Evolutionary conservation across 768 basidiomycete species (phyloP), one percentile per base, ranked within the genome.

Genomic region (Suillus plorans): DNA sequence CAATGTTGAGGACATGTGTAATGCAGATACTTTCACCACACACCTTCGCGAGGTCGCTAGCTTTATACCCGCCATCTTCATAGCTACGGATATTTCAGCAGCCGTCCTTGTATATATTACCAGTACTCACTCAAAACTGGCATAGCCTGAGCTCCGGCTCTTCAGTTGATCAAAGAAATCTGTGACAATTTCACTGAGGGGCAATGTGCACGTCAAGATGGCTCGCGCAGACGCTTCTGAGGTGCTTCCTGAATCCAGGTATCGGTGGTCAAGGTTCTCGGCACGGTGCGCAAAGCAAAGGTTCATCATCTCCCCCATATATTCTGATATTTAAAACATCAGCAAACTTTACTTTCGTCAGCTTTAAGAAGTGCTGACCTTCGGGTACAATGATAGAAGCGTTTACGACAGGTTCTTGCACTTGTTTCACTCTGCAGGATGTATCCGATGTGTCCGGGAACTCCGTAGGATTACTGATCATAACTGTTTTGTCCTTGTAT

Each of bases 91-190:
- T 14, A 65, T n/a, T 67, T 58, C 56, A 59, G 39, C 36, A 34
- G 41, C 37, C 12, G 55, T n/a, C 49, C 36, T 8, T 2, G n/a
- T 57, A 49, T n/a, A 55, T 37, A 53, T 52, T 63, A 20, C 12
- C 13, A 36, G 5, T 13, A 82, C 89, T 69, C 67, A 95, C 92
- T 95, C 94, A 74, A 96, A 96, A 73, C 91, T 94, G 20, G 93
- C 93, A 73, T 91, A 95, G 10, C 94, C 95, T 13, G 91, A 95
- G 72, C 91, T 93, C 61, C 94, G 86, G 71, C 94, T 90, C 78
- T 99, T 99, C 62, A 99, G 84, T 72, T 92, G 88, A 74, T 96
- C 92, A 74, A 97, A 99, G 75, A 99, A 99, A 76, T 95, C 88
- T 2, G 92, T 94, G 3, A 99, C 94, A 63, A 99, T 92, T 76